phyloP scores from a whole-genome alignment of 176 grass and related monocot genomes.

The Canna indica region DNA sequence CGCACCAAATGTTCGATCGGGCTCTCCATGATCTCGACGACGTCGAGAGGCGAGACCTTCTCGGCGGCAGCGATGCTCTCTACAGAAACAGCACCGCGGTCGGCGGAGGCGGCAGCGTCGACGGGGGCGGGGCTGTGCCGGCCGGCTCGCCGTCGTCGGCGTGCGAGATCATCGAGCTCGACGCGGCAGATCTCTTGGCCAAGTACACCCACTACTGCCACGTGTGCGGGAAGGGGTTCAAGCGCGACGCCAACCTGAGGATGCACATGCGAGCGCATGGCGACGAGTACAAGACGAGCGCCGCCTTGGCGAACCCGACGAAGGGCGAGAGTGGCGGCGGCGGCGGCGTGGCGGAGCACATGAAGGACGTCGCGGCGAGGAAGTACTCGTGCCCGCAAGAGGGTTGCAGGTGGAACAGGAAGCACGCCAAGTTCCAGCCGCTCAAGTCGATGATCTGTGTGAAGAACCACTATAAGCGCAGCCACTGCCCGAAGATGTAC shows the following conservation, averaged over 20 bases:
- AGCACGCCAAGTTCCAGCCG: conserved; percentile 83
- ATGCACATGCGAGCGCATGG: conserved; percentile 99
- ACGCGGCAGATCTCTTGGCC: conserved; percentile 64
- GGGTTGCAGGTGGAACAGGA: conserved; percentile 77
- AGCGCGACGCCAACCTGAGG: conserved; percentile 91
- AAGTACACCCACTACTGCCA: conserved; percentile 96
- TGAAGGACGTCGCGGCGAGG: background rate
- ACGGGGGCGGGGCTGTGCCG: background rate
- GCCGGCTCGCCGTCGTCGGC: no score
- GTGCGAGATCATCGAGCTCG: conserved; percentile 59
- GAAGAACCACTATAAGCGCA: conserved; percentile 97
- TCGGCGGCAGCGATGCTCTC: background rate
- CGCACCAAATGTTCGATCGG: no score
- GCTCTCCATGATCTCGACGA: no score
- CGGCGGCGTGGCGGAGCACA: background rate
- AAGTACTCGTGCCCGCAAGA: conserved; percentile 92
- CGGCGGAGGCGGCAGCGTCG: background rate
- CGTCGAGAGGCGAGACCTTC: background rate
- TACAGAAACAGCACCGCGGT: background rate
- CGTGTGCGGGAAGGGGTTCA: conserved; percentile 93
- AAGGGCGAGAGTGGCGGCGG: background rate
- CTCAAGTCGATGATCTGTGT: conserved; percentile 75
- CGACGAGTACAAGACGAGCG: conserved; percentile 89
- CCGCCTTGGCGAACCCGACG: conserved; percentile 53
- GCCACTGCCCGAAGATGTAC: conserved; percentile 97